phyloP scores from a whole-genome alignment of 2,329 filamentous ascomycete genomes.

The Botrytis sinoallii region DNA sequence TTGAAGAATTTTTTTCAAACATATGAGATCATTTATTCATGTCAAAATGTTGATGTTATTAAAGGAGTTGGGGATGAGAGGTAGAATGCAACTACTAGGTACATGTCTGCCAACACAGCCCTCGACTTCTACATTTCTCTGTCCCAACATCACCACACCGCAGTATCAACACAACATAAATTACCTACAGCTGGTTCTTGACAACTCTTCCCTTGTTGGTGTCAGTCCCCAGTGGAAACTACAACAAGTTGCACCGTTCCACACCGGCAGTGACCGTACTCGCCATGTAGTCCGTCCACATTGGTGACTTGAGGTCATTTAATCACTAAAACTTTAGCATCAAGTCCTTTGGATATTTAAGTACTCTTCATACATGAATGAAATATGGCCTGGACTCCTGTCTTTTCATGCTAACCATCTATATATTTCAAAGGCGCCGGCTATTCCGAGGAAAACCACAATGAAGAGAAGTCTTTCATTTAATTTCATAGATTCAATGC shows the following conservation, averaged over 20 bases:
- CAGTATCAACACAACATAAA: background rate
- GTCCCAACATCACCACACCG: background rate
- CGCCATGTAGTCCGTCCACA: background rate
- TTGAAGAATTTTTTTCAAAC: background rate
- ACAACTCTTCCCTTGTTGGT: background rate
- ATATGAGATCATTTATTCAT: background rate
- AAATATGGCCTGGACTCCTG: background rate
- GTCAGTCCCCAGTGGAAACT: background rate
- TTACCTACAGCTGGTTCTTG: background rate
- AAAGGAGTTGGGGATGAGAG: background rate
- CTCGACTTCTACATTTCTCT: background rate
- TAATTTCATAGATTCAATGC: background rate
- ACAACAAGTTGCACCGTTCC: background rate
- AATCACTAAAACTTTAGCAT: background rate
- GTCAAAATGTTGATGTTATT: background rate
- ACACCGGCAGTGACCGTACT: background rate
- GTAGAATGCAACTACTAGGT: accelerated
- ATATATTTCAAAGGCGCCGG: background rate
- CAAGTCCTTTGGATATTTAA: background rate
- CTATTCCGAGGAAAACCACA: background rate
- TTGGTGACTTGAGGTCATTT: background rate
- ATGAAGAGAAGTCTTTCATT: background rate
- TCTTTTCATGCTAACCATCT: background rate
- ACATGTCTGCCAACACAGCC: background rate
- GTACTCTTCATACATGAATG: background rate